A percentile compares a stretch with the other conserved stretches of the same genome.
phyloP scores from a whole-genome alignment of 2,329 filamentous ascomycete genomes.

The Fulvia fulva region DNA sequence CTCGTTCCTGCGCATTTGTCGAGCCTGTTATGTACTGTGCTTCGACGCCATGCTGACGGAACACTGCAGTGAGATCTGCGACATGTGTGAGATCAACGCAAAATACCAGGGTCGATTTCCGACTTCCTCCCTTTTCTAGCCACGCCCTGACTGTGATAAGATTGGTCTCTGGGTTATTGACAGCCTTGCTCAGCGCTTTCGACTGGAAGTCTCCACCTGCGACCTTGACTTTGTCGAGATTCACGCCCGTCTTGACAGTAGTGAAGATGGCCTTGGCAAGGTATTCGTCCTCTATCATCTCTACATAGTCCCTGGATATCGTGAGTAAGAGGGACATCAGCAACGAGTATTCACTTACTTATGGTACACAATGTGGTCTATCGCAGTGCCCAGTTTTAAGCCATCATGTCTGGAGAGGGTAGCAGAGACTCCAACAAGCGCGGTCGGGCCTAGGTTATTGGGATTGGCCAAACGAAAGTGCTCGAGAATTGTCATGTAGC shows the following conservation, averaged over 20 bases:
- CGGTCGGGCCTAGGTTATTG: slow-evolving; percentile 41
- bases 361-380: slow-evolving; percentile 95
- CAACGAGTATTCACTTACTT: slow-evolving; percentile 54
- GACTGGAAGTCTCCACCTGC: slow-evolving; percentile 77
- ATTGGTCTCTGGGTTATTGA: slow-evolving; percentile 80
- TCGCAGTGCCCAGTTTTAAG: slow-evolving; percentile 72
- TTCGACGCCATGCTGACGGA: slow-evolving; percentile 73
- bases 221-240: slow-evolving; percentile 61
- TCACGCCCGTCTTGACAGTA: slow-evolving; percentile 77
- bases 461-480: slow-evolving; percentile 69
- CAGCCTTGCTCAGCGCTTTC: slow-evolving; percentile 69
- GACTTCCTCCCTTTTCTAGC: slow-evolving; percentile 65
- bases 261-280: slow-evolving; percentile 90
- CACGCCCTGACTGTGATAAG: slow-evolving; percentile 81
- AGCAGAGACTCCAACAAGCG: slow-evolving; percentile 86
- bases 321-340: slow-evolving; percentile 7
- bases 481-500: slow-evolving; percentile 70
- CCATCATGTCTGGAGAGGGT: slow-evolving; percentile 78
- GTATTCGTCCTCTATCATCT: slow-evolving; percentile 88
- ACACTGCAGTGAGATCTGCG: slow-evolving; percentile 66
- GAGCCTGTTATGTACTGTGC: slow-evolving; percentile 83
- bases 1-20: slow-evolving; percentile 66
- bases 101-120: slow-evolving; percentile 87
- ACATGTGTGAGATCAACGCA: slow-evolving; percentile 90
- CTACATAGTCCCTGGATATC: slow-evolving; percentile 57